Evolutionary conservation across 2,329 filamentous ascomycete genomes (phyloP).

Genomic region (Biscogniauxia mediterranea): DNA sequence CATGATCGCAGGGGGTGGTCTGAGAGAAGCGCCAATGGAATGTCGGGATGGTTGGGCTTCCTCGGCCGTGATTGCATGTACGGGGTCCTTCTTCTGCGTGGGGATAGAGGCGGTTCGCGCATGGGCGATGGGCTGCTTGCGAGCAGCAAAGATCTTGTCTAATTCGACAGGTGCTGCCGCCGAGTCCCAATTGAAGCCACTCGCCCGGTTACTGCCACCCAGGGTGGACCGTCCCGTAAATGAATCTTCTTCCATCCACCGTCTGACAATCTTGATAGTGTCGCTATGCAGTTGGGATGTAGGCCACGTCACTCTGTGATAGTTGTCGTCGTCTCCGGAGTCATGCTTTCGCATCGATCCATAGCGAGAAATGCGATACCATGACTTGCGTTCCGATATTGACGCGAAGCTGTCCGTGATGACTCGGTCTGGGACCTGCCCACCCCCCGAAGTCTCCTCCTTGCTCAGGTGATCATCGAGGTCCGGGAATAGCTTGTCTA

Average conservation of each 20-base stretch:
- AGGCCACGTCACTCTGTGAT: slow-evolving; percentile 57
- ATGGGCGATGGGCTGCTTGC: slow-evolving; percentile 29
- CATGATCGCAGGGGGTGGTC: slow-evolving; percentile 4
- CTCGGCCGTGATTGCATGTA: background rate
- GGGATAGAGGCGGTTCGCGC: slow-evolving; percentile 28
- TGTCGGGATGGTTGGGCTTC: background rate
- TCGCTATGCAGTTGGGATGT: slow-evolving; percentile 53
- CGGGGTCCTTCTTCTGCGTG: slow-evolving; percentile 7
- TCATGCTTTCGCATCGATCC: slow-evolving; percentile 59
- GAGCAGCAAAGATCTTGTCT: slow-evolving; percentile 41
- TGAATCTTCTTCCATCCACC: slow-evolving; percentile 66
- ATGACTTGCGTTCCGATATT: slow-evolving; percentile 59
- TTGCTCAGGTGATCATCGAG: slow-evolving; percentile 5
- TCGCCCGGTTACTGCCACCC: slow-evolving; percentile 43
- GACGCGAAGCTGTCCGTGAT: slow-evolving; percentile 53
- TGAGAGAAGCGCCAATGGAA: slow-evolving; percentile 8
- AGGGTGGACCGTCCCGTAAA: slow-evolving; percentile 50
- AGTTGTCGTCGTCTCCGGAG: slow-evolving; percentile 57
- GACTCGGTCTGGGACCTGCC: slow-evolving; percentile 44
- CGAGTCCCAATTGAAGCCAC: slow-evolving; percentile 62
- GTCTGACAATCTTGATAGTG: slow-evolving; percentile 56
- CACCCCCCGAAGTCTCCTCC: slow-evolving; percentile 10
- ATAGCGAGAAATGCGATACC: slow-evolving; percentile 63
- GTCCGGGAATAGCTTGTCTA: slow-evolving; percentile 36
- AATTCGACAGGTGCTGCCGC: slow-evolving; percentile 50